phyloP scores from a whole-genome alignment of 1,284 basidiomycete genomes.

The Apiotrichum siamense region DNA sequence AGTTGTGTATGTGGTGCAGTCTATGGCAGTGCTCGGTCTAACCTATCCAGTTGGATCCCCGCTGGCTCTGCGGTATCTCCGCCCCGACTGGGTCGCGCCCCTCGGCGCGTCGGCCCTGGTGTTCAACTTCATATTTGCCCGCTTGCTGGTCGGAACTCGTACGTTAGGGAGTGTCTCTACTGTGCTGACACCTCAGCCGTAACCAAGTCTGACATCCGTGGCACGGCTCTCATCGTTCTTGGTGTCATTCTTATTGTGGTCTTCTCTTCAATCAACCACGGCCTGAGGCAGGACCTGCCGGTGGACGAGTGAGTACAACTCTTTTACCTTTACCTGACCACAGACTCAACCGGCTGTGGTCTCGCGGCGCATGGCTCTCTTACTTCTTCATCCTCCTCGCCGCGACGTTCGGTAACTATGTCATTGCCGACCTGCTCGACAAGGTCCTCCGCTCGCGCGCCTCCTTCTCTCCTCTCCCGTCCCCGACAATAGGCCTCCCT shows the following conservation, averaged over 20 bases:
- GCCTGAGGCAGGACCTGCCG: constrained; percentile 38
- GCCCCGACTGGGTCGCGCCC: constrained; percentile 49
- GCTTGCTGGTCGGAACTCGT: constrained; percentile 48
- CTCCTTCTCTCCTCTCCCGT: constrained; percentile 51
- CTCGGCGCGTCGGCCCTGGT: constrained; percentile 43
- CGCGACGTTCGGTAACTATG: constrained; percentile 60
- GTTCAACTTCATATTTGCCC: constrained; percentile 49
- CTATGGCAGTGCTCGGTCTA: not conserved
- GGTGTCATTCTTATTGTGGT: constrained; percentile 48
- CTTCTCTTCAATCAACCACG: constrained; percentile 48
- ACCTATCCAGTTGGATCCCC: constrained; percentile 42
- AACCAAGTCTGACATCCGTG: constrained; percentile 43
- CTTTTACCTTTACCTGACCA: not conserved
- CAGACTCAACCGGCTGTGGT: constrained; percentile 72
- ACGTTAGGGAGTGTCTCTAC: constrained; percentile 11
- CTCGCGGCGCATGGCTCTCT: constrained; percentile 73
- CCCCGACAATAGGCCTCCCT: constrained; percentile 30
- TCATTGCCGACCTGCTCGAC: constrained; percentile 47
- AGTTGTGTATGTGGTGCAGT: constrained; percentile 34
- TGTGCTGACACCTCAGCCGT: constrained; percentile 31
- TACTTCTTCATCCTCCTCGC: constrained; percentile 74
- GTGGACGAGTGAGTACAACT: constrained; percentile 51
- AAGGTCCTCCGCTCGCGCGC: constrained; percentile 38
- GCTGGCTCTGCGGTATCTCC: constrained; percentile 44
- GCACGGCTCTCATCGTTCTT: constrained; percentile 45